Base-by-base conservation (phyloP, 495 filamentous ascomycete genomes). In the Cudoniella acicularis region DNA sequence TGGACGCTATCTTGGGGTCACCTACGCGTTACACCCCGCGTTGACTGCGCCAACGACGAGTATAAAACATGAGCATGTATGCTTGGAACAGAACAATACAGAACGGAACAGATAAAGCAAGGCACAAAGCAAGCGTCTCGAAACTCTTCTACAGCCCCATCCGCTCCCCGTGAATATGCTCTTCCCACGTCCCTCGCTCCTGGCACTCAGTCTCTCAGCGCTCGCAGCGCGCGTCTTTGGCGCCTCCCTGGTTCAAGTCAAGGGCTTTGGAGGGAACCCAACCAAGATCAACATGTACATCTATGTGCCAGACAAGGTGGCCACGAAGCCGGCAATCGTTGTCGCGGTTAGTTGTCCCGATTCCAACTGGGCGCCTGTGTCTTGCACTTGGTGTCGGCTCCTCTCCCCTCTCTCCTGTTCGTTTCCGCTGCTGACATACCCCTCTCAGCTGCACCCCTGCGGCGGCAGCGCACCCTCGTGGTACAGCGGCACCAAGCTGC, bases 251-350 rank as follows among this genome's bases (percentile, higher is more conserved):
- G 63, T 66, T 17, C 72, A 65, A 53, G 66, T 76, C 6, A 60
- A 55, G 49, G 68, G 66, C 67, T 77, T 76, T 23, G 75, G 75
- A 10, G 49, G 56, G 21, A 77, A 77, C 59, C 65, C 72, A 0
- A 72, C 72, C 3, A 65, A 65, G 9, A 67, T 64, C 20, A 59
- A 69, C 49, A 73, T 76, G 70, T 74, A 68, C 59, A 70, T 75
- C 64, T 74, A 75, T 47, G 71, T 74, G 23, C 71, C 72, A 13
- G 68, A 73, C 61, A 70, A 61, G 16, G 56, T 75, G 13, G 61
- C 67, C 8, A 11, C 64, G 8, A 75, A 69, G 24, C 73, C 71
- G 3, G 60, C 73, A 26, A 21, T 67, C 24, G 57, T 67, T 41
- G 64, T 67, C 2, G 64, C 61, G n/a, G 61, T 64, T 18, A 59